phyloP scores from a whole-genome alignment of 1,284 basidiomycete genomes.

The Pseudozyma flocculosa region DNA sequence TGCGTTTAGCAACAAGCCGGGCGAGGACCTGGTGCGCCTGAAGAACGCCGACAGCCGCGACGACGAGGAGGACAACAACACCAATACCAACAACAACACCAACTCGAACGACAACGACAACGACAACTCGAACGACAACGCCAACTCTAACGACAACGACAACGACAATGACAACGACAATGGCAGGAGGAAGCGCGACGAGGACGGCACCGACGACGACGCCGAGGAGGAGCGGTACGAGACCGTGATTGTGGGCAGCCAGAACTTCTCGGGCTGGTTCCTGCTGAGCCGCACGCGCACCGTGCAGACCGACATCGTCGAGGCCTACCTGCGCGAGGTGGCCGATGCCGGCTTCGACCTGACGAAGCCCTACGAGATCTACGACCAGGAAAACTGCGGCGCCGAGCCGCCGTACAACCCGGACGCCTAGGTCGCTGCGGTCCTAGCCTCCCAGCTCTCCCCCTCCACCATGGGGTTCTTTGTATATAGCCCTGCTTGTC shows the following conservation, averaged over 20 bases:
- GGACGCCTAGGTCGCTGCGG: too few relatives aligned
- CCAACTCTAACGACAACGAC: not conserved
- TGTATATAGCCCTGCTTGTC: too few relatives aligned
- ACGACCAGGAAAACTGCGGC: not conserved
- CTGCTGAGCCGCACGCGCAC: not conserved
- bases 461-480: too few relatives aligned
- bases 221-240: not conserved
- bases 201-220: too few relatives aligned
- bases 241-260: not conserved
- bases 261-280: conserved; percentile 1
- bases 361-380: not conserved
- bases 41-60: not conserved
- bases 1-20: not conserved
- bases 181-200: too few relatives aligned
- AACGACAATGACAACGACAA: not conserved
- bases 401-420: not conserved
- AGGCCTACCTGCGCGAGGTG: not conserved
- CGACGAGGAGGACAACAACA: too few relatives aligned
- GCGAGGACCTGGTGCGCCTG: not conserved
- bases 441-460: too few relatives aligned
- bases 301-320: not conserved
- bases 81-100: too few relatives aligned
- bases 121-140: too few relatives aligned
- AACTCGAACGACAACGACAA: too few relatives aligned
- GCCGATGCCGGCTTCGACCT: not conserved